Base-by-base conservation (phyloP, 148 eudicot species). In the Heliosperma pusillum region DNA sequence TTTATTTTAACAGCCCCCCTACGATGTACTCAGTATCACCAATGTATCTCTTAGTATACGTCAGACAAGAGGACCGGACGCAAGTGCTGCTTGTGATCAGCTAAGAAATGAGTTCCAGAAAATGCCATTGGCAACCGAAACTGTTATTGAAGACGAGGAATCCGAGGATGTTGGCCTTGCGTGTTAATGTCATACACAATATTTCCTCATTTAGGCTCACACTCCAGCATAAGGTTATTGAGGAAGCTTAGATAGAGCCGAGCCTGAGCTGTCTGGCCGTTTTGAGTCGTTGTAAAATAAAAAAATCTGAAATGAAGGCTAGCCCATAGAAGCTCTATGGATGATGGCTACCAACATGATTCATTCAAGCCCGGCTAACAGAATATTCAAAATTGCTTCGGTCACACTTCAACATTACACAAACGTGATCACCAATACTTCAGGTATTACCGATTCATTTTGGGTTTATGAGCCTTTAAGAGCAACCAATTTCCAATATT, bases 41-140 rank as follows among this genome's bases (percentile, higher is more conserved):
- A 36, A 36, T 36, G 70, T 7, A 66, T 45, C 36, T 42, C 20
- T 36, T 61, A 25, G 30, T 3, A 86, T 91, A 69, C 97, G 97
- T n/a, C 97, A 90, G 78, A 96, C 99, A 10, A 87, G 99, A 66
- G 99, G 99, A 50, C 89, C 90, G 20, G 99, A 96, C 82, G 99
- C 96, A 27, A 85, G 94, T 79, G 99, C 99, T 74, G 99, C 99
- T 69, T 96, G 99, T 80, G 99, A 97, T 52, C 99, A 96, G 72
- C 88, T 96, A 67, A 77, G 97, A 76, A 96, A 96, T 64, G 89
- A 92, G 70, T 90, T 90, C 81, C 99, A 96, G 72, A 96, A 90
- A 82, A 82, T 75, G 42, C 99, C 99, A n/a, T 85, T 96, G 82
- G 80, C 85, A 27, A 70, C 36, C 5, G 83, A 71, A n/a, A 20